A percentile compares a stretch with the other conserved stretches of the same genome.
Conservation (phyloP, 148 eudicot genomes). For the Chenopodium formosanum region DNA sequence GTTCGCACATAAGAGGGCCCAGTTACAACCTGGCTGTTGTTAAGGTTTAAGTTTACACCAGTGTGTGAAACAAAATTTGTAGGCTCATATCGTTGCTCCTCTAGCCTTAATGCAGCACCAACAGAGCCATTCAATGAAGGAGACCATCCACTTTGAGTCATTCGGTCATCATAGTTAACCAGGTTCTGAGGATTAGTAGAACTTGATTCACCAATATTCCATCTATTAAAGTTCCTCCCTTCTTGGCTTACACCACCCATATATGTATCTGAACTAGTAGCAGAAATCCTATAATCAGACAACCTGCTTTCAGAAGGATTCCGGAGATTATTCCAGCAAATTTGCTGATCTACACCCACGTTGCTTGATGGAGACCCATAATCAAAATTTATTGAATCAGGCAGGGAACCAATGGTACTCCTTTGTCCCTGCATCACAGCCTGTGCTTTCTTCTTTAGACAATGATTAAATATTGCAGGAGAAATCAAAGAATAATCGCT, state of each 20-base stretch:
- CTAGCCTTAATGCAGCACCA: constrained; percentile 33
- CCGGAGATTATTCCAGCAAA: constrained; percentile 59
- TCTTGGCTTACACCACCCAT: constrained; percentile 31
- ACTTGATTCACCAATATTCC: constrained; percentile 35
- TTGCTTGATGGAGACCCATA: constrained; percentile 61
- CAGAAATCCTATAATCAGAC: constrained; percentile 41
- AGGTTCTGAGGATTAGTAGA: constrained; percentile 27
- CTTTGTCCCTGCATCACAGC: constrained; percentile 87
- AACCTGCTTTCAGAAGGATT: constrained; percentile 49
- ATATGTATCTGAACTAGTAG: constrained; percentile 36
- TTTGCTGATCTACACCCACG: constrained; percentile 56
- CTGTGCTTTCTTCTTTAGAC: constrained; percentile 11
- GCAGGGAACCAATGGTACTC: constrained; percentile 72
- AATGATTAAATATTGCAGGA: constrained; percentile 4
- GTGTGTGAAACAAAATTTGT: constrained; percentile 35
- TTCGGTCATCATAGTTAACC: constrained; percentile 27
- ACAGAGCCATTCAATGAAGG: constrained; percentile 32
- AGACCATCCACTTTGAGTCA: constrained; percentile 38
- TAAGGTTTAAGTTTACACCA: constrained; percentile 41
- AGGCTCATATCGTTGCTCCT: constrained; percentile 40
- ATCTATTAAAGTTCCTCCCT: constrained; percentile 29
- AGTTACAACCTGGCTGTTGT: constrained; percentile 30
- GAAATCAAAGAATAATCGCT: not conserved
- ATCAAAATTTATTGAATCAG: constrained; percentile 68
- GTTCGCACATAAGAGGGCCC: constrained; percentile 35